Conservation (phyloP, 352 stramenopile genomes). For the Pelagophyceae sp. region DNA sequence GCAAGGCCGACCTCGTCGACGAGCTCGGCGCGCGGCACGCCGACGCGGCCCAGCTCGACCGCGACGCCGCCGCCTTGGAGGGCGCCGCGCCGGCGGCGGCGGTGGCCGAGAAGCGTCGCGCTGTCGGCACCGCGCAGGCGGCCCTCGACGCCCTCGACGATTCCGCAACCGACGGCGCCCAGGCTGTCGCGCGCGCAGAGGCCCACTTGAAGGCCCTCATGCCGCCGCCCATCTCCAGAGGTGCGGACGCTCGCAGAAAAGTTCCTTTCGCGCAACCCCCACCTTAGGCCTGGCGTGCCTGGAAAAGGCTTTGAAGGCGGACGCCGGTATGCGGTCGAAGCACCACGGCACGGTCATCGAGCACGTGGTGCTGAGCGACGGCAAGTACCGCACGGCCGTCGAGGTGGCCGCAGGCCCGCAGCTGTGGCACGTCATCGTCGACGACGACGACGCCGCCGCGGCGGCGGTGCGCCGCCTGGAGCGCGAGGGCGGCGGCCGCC, state of each 20-base stretch:
- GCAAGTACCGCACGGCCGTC: conserved; percentile 80
- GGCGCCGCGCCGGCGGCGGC: too few relatives aligned
- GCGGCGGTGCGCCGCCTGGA: conserved; percentile 86
- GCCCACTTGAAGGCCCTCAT: not conserved
- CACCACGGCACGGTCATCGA: conserved; percentile 93
- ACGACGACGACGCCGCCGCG: conserved; percentile 89
- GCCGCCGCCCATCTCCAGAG: not conserved
- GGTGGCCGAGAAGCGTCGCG: conserved; percentile 61
- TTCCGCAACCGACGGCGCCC: not conserved
- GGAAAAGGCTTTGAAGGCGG: conserved; percentile 29
- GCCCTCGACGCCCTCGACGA: not conserved
- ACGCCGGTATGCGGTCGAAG: conserved; percentile 39
- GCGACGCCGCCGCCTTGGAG: not conserved
- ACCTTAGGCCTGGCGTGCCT: not conserved
- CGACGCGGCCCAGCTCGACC: not conserved
- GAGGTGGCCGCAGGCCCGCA: conserved; percentile 87
- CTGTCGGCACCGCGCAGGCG: conserved; percentile 34
- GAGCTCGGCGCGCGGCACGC: conserved; percentile 9
- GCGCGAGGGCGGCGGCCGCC: conserved; percentile 77
- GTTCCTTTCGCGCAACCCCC: too few relatives aligned
- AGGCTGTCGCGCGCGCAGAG: not conserved
- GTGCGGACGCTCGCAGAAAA: too few relatives aligned
- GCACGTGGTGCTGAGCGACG: conserved; percentile 66
- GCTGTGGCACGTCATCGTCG: conserved; percentile 97
- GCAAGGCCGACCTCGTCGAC: conserved; percentile 61